Conservation (phyloP, 257 asterid species). For the Avicennia marina region DNA sequence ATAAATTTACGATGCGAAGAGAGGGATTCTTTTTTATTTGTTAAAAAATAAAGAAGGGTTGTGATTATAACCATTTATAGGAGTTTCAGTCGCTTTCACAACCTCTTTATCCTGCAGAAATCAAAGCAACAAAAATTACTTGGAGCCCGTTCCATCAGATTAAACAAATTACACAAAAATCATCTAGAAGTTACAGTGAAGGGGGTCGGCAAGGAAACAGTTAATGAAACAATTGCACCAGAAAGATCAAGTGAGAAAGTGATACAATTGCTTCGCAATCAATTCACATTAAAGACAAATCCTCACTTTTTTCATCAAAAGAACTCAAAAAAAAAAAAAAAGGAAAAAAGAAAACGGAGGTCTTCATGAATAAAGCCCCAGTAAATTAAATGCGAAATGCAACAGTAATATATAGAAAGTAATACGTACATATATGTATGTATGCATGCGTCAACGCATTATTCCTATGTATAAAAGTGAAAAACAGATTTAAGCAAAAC, state of each 20-base stretch:
- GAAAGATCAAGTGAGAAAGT: background rate
- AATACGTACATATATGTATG: slow-evolving; percentile 1
- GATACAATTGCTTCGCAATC: background rate
- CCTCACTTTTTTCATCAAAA: background rate
- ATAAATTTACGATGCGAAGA: background rate
- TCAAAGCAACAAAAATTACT: background rate
- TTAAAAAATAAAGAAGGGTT: background rate
- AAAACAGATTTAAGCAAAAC: slow-evolving; percentile 7
- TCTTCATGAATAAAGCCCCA: slow-evolving; percentile 2
- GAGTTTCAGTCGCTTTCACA: background rate
- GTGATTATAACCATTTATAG: background rate
- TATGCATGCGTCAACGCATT: too few species aligned
- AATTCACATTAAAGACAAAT: background rate
- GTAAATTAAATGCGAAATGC: slow-evolving; percentile 11
- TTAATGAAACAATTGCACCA: background rate
- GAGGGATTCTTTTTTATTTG: background rate
- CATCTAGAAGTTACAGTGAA: background rate
- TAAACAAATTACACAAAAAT: background rate
- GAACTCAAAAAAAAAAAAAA: background rate
- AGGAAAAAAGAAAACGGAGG: background rate
- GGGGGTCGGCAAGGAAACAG: background rate
- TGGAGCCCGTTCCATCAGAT: background rate
- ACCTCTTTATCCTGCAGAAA: background rate
- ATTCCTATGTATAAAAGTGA: background rate
- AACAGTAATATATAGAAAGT: slow-evolving; percentile 17